These are phyloP conservation scores for Kodamaea kakaduensis DNA, from an alignment of 805 yeast genomes.

Conservation along the genomic window DNA sequence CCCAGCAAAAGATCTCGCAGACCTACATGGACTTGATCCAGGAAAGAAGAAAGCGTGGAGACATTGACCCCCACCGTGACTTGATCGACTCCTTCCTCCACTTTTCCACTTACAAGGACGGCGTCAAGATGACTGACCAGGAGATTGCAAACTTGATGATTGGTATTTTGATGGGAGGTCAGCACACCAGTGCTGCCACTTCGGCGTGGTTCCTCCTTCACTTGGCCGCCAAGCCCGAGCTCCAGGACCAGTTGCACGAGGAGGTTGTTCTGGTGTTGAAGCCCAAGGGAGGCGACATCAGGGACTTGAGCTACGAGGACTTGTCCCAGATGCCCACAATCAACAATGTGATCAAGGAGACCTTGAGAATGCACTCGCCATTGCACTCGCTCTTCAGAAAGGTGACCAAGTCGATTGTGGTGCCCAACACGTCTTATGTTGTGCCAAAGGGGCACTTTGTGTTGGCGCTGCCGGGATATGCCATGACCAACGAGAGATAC, in stretches of 20 bases:
- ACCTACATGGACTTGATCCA: conserved; percentile 79
- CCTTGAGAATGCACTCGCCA: conserved; percentile 94
- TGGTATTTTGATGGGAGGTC: conserved; percentile 98
- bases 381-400: conserved; percentile 93
- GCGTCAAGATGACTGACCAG: conserved; percentile 88
- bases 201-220: conserved; percentile 93
- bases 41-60: conserved; percentile 70
- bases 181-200: conserved; percentile 95
- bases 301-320: conserved; percentile 74
- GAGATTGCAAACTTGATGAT: conserved; percentile 91
- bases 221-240: conserved; percentile 78
- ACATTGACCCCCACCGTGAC: conserved; percentile 75
- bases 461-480: conserved; percentile 89
- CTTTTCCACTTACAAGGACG: conserved; percentile 85
- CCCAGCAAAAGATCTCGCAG: conserved; percentile 74
- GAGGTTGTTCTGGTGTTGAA: conserved; percentile 68
- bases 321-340: conserved; percentile 77
- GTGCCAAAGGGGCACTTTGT: conserved; percentile 90
- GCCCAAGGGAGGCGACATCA: conserved; percentile 31
- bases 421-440: conserved; percentile 73
- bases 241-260: conserved; percentile 74
- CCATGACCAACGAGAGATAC: conserved; percentile 69
- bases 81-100: conserved; percentile 84
- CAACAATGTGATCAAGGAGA: conserved; percentile 84
- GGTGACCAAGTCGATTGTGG: conserved; percentile 71